Base-by-base conservation (phyloP, 768 basidiomycete genomes). In the Lactarius psammicola region DNA sequence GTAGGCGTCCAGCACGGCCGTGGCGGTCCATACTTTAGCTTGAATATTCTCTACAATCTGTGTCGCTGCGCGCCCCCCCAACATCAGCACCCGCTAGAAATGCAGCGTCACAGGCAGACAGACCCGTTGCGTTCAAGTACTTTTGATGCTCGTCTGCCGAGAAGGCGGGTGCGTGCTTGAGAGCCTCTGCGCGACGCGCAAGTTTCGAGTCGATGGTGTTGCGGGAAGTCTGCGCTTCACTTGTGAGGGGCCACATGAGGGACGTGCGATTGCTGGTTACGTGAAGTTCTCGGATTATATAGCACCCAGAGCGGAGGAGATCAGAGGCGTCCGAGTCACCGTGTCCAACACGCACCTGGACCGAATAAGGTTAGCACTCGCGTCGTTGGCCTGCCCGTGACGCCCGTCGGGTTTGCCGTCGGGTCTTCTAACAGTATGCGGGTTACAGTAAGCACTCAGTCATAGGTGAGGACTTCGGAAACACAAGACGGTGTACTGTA, bases 61-160 rank as follows among this genome's bases (percentile, higher is more conserved):
- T 6, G 72, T 66, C 2, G 81, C 82, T 81, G 55, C 13, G 65
- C 53, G 55, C 3, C 20, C 28, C n/a, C 36, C 30, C 15, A 56
- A 56, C 15, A 26, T 26, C 31, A 60, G 17, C 49, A 34, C 11
- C 13, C 42, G 56, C 62, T 23, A 61, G 55, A 56, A 63, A 46
- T 10, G 53, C n/a, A 42, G 11, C 23, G 51, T 40, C 49, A 30
- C 23, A 30, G 26, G 33, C 20, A 31, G 23, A 18, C 23, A 17
- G n/a, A 85, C 87, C 86, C 68, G 85, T 84, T 28, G 83, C 85
- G 60, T 74, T 77, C 42, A 85, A 68, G 60, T 66, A 73, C 42
- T 33, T 31, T 40, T 71, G 66, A 33, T 69, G 64, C 1, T 64
- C 62, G 18, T 64, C 66, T 31, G 46, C 34, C 2, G 62, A 60